Base-by-base conservation (phyloP, 2,329 filamentous ascomycete species). In the Cercospora zeae-maydis region DNA sequence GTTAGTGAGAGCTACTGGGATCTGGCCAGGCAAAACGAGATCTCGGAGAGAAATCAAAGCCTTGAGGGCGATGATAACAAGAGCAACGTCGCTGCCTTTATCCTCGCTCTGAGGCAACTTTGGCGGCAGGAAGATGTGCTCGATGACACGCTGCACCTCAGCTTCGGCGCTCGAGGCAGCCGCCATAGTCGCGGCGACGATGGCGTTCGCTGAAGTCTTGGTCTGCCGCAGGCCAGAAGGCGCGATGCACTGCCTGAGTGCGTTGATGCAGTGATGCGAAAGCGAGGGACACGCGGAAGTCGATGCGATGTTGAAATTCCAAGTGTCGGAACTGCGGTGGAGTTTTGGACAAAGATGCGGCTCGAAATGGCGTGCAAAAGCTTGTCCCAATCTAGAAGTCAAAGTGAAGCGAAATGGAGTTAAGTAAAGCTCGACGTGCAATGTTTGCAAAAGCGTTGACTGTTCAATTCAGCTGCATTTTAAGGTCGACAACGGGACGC, bases 51-150 rank as follows among this genome's bases (percentile, higher is more conserved):
- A 54, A 6, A 21, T 27, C 16, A 66, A 61, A 3, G 51, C 66
- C n/a, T 68, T 34, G 16, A 66, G 55, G 1, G 63, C 62, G 2
- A 36, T 33, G 9, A 27, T n/a, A 19, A 63, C 27, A 8, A 64
- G 36, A 8, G 39, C 16, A 2, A 36, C 13, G 9, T 66, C 60
- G 45, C 33, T 36, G n/a, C 74, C 64, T 27, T 62, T 11, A 59
- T 80, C 78, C 16, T 74, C 70, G 8, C 63, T 53, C 5, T 73
- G 72, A 0, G 79, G 80, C 1, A 81, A 63, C 36, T 76, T 67
- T 3, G 77, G 74, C 19, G 79, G 79, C 1, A 82, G 66, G 11
- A 79, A 76, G 14, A 81, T 66, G 63, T 82, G 79, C 52, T 80
- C 74, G 63, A 78, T 62, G 34, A 69, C 11, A 27, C 58, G 54